Conservation (phyloP, 2,329 filamentous ascomycete species). For the Botrytis fabae region DNA sequence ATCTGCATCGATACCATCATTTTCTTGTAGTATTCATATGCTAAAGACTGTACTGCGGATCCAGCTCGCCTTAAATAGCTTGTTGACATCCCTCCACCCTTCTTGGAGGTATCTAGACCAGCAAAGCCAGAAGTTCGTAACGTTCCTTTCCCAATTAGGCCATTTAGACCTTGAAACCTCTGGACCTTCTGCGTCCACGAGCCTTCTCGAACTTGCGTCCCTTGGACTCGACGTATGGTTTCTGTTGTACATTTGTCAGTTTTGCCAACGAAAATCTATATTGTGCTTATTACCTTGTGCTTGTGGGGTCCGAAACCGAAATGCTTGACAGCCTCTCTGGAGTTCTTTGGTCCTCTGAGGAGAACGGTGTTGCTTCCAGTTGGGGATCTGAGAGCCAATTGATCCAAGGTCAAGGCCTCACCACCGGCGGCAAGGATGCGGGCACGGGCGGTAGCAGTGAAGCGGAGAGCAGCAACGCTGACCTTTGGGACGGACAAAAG, state of each 20-base stretch:
- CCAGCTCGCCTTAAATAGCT: conserved; percentile 18
- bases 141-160: conserved; percentile 25
- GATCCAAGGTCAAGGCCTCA: conserved; percentile 93
- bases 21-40: conserved; percentile 23
- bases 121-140: conserved; percentile 33
- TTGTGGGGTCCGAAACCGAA: conserved; percentile 98
- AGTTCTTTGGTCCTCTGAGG: conserved; percentile 97
- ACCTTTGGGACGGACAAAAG: conserved; percentile 88
- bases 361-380: conserved; percentile 97
- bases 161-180: conserved; percentile 99
- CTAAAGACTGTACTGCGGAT: conserved; percentile 14
- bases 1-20: conserved; percentile 22
- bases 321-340: conserved; percentile 97
- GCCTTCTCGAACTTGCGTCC: conserved; percentile 99
- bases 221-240: conserved; percentile 97
- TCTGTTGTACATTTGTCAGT: conserved; percentile 57
- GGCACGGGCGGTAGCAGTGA: conserved; percentile 93
- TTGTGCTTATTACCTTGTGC: conserved; percentile 74
- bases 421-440: conserved; percentile 92
- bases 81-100: conserved; percentile 20
- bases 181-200: conserved; percentile 96
- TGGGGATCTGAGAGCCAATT: conserved; percentile 91
- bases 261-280: neutral
- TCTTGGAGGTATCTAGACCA: conserved; percentile 29
- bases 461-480: conserved; percentile 89